A percentile compares a stretch with the other conserved stretches of the same genome.
Evolutionary conservation across 192 early-diverging fungal species (phyloP).

Genomic region (Spizellomyces punctatus): DNA sequence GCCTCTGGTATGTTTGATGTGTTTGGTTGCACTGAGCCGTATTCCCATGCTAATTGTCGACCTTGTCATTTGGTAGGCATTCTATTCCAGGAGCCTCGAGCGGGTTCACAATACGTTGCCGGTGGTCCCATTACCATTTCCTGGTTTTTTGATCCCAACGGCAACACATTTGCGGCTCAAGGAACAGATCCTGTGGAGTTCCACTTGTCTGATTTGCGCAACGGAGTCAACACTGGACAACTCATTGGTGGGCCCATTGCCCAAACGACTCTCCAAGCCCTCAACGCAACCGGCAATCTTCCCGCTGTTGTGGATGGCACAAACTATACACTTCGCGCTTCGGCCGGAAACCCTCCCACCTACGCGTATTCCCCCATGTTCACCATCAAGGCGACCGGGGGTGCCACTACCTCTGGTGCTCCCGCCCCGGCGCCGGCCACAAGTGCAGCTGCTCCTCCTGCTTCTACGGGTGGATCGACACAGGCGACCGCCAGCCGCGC

Average conservation of each 20-base stretch:
- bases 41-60: no score
- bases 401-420: neutral
- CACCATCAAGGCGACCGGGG: neutral
- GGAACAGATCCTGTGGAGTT: neutral
- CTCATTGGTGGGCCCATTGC: neutral
- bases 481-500: neutral
- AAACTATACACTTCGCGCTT: neutral
- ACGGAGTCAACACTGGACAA: constrained; percentile 3
- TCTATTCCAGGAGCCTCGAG: neutral
- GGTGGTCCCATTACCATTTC: neutral
- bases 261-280: neutral
- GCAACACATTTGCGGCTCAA: neutral
- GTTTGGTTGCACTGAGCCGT: no score
- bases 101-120: neutral
- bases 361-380: neutral
- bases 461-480: neutral
- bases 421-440: neutral
- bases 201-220: neutral
- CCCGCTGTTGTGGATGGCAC: neutral
- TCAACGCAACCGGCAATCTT: neutral
- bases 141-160: constrained; percentile 1
- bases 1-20: no score
- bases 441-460: neutral
- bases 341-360: neutral
- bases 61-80: neutral